phyloP scores from a whole-genome alignment of 2,329 filamentous ascomycete genomes.

The Arthroderma sp. region DNA sequence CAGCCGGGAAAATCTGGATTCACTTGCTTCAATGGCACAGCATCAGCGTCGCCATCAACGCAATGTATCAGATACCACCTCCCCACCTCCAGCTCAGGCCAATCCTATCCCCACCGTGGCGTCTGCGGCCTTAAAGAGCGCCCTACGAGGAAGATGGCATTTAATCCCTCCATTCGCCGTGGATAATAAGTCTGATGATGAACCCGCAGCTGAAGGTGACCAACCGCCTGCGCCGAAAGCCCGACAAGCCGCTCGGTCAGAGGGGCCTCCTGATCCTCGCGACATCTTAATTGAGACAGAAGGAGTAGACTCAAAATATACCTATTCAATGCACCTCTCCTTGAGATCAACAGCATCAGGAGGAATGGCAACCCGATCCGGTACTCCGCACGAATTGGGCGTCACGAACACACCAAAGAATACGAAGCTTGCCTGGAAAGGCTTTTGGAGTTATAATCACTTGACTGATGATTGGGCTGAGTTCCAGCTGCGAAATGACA shows the following conservation, averaged over 20 bases:
- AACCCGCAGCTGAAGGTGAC: neutral
- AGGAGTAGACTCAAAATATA: slow-evolving; percentile 64
- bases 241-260: neutral
- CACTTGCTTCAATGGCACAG: slow-evolving; percentile 11
- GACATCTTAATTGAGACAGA: slow-evolving; percentile 77
- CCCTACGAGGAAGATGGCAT: slow-evolving; percentile 53
- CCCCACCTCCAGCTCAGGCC: slow-evolving; percentile 13
- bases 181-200: neutral
- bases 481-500: slow-evolving; percentile 55
- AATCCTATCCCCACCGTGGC: slow-evolving; percentile 26
- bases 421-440: slow-evolving; percentile 78
- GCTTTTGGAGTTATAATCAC: slow-evolving; percentile 82
- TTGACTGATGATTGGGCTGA: slow-evolving; percentile 82
- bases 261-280: slow-evolving; percentile 25
- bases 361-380: slow-evolving; percentile 27
- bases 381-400: neutral
- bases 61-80: slow-evolving; percentile 30
- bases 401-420: slow-evolving; percentile 46
- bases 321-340: slow-evolving; percentile 67
- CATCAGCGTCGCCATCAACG: slow-evolving; percentile 23
- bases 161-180: slow-evolving; percentile 33
- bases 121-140: slow-evolving; percentile 52
- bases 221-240: neutral
- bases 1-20: slow-evolving; percentile 52
- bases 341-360: slow-evolving; percentile 45